Base-by-base conservation (phyloP, 2,329 filamentous ascomycete genomes). In the Neonectria coccinea region DNA sequence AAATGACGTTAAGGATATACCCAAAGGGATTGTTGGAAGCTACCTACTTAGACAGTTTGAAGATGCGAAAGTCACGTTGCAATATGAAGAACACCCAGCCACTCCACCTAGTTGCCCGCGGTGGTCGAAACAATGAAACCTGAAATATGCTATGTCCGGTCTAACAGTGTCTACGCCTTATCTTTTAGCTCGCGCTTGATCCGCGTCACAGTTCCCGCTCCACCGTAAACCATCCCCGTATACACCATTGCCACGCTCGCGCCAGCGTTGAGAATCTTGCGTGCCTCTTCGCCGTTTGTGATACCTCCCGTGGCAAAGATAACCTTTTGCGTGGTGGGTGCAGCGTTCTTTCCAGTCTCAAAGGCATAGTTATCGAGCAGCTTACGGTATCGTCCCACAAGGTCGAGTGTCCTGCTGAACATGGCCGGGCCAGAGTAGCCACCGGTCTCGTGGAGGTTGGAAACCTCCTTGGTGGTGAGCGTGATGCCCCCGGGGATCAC, bases 221-320 rank as follows among this genome's bases (percentile, higher is more conserved):
- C 89, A 12, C 87, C 87, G 66, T 91, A 91, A 1, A 88, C 85
- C 74, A 90, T 79, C 1, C 82, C 91, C 0, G 96, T 99, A 78
- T 98, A 98, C 56, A 97, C 85, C 89, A 97, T 96, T 2, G 93
- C 94, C 14, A 97, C 90, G 72, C 91, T 95, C 0, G 96, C 96
- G 9, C 96, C 96, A 0, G 94, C 94, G 70, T 97, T 92, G 53
- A 98, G 84, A 7, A 95, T 88, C 79, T 92, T 85, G 14, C 92
- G 82, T 9, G 93, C 97, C 80, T 98, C 91, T 67, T 91, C 86
- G 5, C 96, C 96, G 69, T 91, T 95, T 1, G 92, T 96, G 75
- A 99, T 95, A 18, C 96, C 96, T 1, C 96, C 96, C 0, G 93
- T 96, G 0, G 95, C 95, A 76, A 98, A 98, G 65, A 99, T 91